Evolutionary conservation across 2,329 filamentous ascomycete species (phyloP).

Genomic region (Phialophora macrospora): DNA sequence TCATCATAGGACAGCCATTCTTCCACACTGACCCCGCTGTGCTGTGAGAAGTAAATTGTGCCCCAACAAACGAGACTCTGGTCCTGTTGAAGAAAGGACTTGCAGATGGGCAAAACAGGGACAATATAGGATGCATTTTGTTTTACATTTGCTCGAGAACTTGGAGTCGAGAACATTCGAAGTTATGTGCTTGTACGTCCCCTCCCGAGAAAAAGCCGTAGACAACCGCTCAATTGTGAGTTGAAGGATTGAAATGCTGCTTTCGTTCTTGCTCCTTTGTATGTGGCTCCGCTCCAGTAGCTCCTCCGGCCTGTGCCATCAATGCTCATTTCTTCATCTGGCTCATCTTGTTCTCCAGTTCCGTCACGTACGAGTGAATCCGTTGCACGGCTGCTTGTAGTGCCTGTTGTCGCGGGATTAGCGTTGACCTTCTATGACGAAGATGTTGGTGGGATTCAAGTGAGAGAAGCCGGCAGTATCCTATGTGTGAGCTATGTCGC

Average conservation of each 20-base stretch:
- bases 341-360: constrained; percentile 79
- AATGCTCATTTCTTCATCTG: constrained; percentile 42
- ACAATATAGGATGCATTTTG: neutral
- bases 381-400: constrained; percentile 86
- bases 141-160: constrained; percentile 16
- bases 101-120: neutral
- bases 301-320: neutral
- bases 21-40: neutral
- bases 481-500: neutral
- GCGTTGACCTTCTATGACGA: constrained; percentile 15
- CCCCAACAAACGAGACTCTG: neutral
- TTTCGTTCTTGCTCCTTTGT: neutral
- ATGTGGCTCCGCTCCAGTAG: neutral
- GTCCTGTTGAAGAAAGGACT: neutral
- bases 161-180: neutral
- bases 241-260: neutral
- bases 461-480: neutral
- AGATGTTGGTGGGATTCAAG: neutral
- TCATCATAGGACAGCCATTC: neutral
- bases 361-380: constrained; percentile 80
- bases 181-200: constrained; percentile 8
- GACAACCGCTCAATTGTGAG: neutral
- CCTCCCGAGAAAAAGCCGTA: constrained; percentile 4
- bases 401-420: constrained; percentile 59
- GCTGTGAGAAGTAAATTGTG: neutral